These are phyloP conservation scores for Chlorella sp. DNA, from an alignment of 139 green algal genomes.

Conservation along the genomic window DNA sequence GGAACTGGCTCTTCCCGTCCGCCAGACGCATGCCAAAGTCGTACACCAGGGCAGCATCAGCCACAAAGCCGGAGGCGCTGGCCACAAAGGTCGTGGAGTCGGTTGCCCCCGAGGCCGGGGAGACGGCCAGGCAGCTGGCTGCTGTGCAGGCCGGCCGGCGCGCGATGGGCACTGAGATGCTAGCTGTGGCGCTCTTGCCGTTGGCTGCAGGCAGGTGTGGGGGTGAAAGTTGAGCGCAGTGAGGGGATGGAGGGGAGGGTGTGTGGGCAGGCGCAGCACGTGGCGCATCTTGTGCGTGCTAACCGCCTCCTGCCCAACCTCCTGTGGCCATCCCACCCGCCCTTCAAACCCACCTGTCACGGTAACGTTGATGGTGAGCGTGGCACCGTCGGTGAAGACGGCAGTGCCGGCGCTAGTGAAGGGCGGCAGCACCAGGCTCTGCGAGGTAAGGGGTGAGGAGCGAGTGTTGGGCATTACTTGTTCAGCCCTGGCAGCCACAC, in stretches of 20 bases:
- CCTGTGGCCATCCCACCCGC: background rate
- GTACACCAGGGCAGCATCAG: background rate
- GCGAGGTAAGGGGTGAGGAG: background rate
- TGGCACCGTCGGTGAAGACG: background rate
- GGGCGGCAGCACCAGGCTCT: slow-evolving; percentile 11
- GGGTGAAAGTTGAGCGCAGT: background rate
- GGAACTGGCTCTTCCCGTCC: background rate
- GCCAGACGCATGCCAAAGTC: background rate
- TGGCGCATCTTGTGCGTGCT: background rate
- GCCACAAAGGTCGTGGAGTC: background rate
- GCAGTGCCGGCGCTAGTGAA: background rate
- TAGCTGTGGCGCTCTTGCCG: background rate
- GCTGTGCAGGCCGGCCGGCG: slow-evolving; percentile 18
- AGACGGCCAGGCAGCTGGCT: background rate
- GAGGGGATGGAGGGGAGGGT: background rate
- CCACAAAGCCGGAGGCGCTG: background rate
- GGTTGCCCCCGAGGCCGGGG: background rate
- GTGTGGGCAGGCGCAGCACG: no score
- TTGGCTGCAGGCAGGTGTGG: background rate
- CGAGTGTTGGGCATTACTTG: no score
- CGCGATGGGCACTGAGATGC: background rate
- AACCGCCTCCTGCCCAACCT: background rate
- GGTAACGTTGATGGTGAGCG: background rate
- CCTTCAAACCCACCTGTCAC: background rate
- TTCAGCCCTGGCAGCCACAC: no score